Percentiles rank a stretch among this genome's conserved stretches.
Evolutionary conservation across 2,329 filamentous ascomycete genomes (phyloP).

Genomic region (Grosmannia clavigera): DNA sequence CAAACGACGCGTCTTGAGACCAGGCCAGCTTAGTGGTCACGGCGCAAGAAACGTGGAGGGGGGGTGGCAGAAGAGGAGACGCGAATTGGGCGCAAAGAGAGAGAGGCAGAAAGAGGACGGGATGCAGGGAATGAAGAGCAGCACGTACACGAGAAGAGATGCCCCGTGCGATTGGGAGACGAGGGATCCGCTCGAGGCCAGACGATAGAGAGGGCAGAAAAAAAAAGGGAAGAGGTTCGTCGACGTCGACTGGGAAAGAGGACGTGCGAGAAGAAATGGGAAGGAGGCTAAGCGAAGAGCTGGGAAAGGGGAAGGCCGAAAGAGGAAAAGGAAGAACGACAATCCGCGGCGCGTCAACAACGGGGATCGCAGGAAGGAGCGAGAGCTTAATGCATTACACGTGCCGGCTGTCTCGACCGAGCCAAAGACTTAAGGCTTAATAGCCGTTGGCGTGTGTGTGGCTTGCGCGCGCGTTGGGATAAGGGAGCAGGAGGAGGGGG

Average conservation of each 20-base stretch:
- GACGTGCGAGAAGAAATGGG: background rate
- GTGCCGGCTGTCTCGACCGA: background rate
- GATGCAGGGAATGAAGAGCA: background rate
- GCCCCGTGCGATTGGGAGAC: background rate
- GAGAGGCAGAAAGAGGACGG: background rate
- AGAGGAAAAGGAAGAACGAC: constrained; percentile 8
- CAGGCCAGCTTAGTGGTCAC: background rate
- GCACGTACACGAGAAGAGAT: background rate
- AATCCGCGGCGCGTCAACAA: constrained; percentile 12
- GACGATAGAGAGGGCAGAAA: background rate
- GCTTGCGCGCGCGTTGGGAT: constrained; percentile 1
- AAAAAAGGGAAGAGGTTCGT: background rate
- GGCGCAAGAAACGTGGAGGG: background rate
- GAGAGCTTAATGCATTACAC: constrained; percentile 3
- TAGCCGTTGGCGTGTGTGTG: background rate
- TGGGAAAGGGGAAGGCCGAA: background rate
- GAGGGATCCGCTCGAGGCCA: background rate
- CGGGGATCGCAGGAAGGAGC: constrained; percentile 7
- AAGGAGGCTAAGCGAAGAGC: background rate
- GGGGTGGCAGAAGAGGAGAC: background rate
- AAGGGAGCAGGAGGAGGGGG: background rate
- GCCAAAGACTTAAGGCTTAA: background rate
- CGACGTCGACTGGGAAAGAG: background rate
- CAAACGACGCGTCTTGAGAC: constrained; percentile 1
- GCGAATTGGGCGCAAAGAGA: background rate